Evolutionary conservation across 2,329 filamentous ascomycete species (phyloP), one percentile per base, ranked within the genome.

Genomic region (Diaporthe vaccinii): DNA sequence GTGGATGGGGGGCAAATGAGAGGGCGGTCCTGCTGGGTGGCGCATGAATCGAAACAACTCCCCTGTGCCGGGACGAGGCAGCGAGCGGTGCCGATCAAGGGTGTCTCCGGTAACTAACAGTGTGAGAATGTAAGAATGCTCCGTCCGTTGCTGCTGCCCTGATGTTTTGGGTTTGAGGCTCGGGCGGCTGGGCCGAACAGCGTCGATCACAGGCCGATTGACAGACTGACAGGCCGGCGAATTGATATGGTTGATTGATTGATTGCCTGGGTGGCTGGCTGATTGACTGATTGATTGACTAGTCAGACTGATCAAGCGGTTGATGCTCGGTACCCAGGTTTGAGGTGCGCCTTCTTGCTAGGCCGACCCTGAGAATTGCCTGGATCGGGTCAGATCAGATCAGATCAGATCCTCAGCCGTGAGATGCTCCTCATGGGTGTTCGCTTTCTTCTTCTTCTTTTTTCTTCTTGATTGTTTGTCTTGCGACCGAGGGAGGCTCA

Each of bases 1-100:
- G 8, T 15, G 34, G 15, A 3, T 10, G 46, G 65, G 34, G 65
- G 62, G 65, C 65, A 69, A 69, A 69, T 69, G 65, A 69, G 65
- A 69, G 65, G 65, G 65, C 34, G 15, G 65, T 41, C 65, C 49
- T 69, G 65, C 65, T 69, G 46, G 55, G 65, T 69, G 65, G 65
- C 65, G 65, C 65, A 69, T 69, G 65, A 69, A 69, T 69, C 65
- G 65, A 69, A 69, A 69, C 65, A 69, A 69, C 65, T 69, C 65
- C 65, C 65, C 65, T 69, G 49, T 31, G 65, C 65, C 65, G 65
- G 65, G 49, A 69, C 46, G 65, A 69, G 49, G 49, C 65, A 69
- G 65, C 49, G 49, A 55, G 65, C 65, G 34, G 65, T 69, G 65
- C 65, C 49, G 65, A 69, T 69, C 49, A 69, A 69, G 65, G 49